These are phyloP conservation scores for Mariannaea elegans DNA, from an alignment of 2,329 filamentous ascomycete genomes.

Conservation along the genomic window DNA sequence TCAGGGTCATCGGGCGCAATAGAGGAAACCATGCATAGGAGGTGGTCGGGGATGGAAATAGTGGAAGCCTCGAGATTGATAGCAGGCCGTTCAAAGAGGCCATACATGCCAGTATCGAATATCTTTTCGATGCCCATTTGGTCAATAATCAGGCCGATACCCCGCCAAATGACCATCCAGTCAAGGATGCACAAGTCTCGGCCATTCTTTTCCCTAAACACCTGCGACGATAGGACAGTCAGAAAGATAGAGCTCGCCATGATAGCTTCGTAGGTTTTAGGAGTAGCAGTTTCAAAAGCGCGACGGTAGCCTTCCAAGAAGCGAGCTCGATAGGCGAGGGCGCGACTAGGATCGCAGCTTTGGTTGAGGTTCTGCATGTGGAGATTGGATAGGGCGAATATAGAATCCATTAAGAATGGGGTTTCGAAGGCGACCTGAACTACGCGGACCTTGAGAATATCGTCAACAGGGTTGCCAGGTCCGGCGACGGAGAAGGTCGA, in stretches of 20 bases:
- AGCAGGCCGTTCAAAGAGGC: constrained; percentile 59
- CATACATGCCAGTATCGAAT: constrained; percentile 53
- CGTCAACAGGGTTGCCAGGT: constrained; percentile 46
- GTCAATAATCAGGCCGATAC: constrained; percentile 59
- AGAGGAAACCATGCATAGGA: constrained; percentile 59
- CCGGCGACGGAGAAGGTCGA: constrained; percentile 55
- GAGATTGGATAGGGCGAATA: constrained; percentile 61
- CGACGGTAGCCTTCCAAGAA: constrained; percentile 61
- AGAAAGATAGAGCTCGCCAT: constrained; percentile 61
- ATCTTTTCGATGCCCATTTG: constrained; percentile 39
- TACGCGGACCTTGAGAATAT: constrained; percentile 56
- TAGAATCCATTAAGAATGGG: constrained; percentile 63
- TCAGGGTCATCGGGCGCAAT: constrained; percentile 55
- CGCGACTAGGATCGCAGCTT: constrained; percentile 49
- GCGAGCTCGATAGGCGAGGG: constrained; percentile 56
- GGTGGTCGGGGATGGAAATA: constrained; percentile 54
- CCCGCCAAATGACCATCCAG: constrained; percentile 66
- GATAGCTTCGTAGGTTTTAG: constrained; percentile 58
- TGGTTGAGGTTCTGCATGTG: constrained; percentile 56
- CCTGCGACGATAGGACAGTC: constrained; percentile 59
- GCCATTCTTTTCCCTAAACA: constrained; percentile 57
- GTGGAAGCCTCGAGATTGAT: constrained; percentile 55
- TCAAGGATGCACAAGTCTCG: constrained; percentile 61
- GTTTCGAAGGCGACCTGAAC: constrained; percentile 60
- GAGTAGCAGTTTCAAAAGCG: constrained; percentile 58